Percentiles rank a stretch among this genome's conserved stretches.
phyloP scores from a whole-genome alignment of 2,329 filamentous ascomycete species.

The Epichloe hybrida region DNA sequence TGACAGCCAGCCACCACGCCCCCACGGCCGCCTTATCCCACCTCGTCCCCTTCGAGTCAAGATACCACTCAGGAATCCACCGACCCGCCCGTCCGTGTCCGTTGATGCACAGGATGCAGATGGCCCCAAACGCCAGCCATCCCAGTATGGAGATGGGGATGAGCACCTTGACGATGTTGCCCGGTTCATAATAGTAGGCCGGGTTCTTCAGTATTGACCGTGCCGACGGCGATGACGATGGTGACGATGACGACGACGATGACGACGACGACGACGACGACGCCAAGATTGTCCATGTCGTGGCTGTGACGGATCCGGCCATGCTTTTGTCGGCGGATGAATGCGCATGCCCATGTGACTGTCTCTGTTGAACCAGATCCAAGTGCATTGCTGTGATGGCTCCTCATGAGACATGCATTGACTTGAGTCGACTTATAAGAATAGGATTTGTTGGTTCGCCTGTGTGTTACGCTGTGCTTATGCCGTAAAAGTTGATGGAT shows the following conservation, averaged over 20 bases:
- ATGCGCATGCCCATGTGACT: neutral
- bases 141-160: slow-evolving; percentile 14
- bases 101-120: slow-evolving; percentile 20
- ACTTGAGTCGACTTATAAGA: neutral
- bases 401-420: neutral
- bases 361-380: neutral
- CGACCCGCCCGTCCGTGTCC: slow-evolving; percentile 14
- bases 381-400: neutral
- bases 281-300: neutral
- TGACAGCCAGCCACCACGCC: slow-evolving; percentile 16
- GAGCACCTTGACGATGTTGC: slow-evolving; percentile 6
- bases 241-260: neutral
- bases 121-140: slow-evolving; percentile 19
- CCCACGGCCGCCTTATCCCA: slow-evolving; percentile 12
- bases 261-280: neutral
- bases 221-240: neutral
- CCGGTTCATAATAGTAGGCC: neutral
- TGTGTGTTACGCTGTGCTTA: too few relatives aligned
- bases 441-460: too few relatives aligned
- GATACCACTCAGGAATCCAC: slow-evolving; percentile 22
- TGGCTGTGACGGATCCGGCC: neutral
- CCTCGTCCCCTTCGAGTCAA: slow-evolving; percentile 12
- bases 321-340: neutral
- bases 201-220: neutral
- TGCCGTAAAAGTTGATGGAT: neutral